Base-by-base conservation (phyloP, 352 stramenopile genomes). In the Elongisporangium anandrum region DNA sequence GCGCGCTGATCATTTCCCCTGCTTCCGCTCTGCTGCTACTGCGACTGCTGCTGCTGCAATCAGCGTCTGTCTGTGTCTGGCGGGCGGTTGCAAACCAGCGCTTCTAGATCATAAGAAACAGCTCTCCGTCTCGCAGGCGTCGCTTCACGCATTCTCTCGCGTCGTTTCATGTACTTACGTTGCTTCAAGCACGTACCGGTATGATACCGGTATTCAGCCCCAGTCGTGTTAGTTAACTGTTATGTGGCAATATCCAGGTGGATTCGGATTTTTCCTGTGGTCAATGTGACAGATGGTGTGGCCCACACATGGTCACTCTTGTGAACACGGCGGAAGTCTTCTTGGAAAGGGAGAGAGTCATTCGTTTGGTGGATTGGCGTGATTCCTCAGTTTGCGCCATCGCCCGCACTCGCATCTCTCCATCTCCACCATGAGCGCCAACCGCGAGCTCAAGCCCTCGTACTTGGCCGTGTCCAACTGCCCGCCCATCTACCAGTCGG, bases 401-500 rank as follows among this genome's bases (percentile, higher is more conserved):
- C 34, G 34, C 10, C 52, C 20, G 52, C 52, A 57, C 24, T 23
- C 26, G 7, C 6, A 19, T n/a, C n/a, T n/a, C 52, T 41, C 23
- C 16, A 45, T 6, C 26, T 21, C 21, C 24, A 61, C 34, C 58
- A 73, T 71, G 65, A 73, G 59, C 59, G 15, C 45, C 51, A 13
- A 45, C 9, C 19, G 51, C 5, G 59, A 62, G 21, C 50, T 50
- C 13, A 64, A 72, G 55, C 66, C 69, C 24, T 51, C 68, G 52
- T 90, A 86, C 70, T 72, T 94, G 24, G 69, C 75, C 50, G 72
- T 92, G 39, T 88, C 80, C 23, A 94, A 94, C 29, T 80, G 81
- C n/a, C 81, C 85, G 50, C 85, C 81, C 13, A 69, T 87, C 16
- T 94, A 92, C 70, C 61, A 60, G 13, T 84, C 68, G 6, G 67